Conservation (phyloP, 208 protist genomes). For the Wallacemonas sp. region DNA sequence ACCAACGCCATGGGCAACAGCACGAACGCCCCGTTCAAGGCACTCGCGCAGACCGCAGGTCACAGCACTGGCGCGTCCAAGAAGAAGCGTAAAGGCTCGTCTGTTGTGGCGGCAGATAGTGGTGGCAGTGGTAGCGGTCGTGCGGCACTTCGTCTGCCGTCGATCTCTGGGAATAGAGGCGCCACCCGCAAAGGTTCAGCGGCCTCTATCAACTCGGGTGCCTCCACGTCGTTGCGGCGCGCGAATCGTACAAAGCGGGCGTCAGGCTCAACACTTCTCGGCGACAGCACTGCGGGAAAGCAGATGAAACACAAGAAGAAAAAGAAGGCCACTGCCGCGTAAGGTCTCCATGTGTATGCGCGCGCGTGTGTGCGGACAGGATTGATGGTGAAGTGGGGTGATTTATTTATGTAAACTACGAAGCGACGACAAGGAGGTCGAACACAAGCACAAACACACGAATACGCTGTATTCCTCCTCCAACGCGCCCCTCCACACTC, state of each 20-base stretch:
- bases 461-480: too few species aligned
- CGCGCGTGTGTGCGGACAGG: neutral
- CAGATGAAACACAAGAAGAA: neutral
- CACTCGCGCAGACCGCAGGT: too few species aligned
- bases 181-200: neutral
- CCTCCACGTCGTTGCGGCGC: neutral
- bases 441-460: too few species aligned
- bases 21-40: neutral
- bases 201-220: neutral
- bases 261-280: slow-evolving; percentile 1
- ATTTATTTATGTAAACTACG: too few species aligned
- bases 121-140: too few species aligned
- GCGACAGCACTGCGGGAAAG: neutral
- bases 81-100: slow-evolving; percentile 12
- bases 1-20: too few species aligned
- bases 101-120: neutral
- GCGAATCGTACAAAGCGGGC: neutral
- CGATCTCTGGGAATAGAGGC: neutral
- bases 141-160: slow-evolving; percentile 5
- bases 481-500: too few species aligned
- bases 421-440: too few species aligned
- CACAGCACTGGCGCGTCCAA: too few species aligned
- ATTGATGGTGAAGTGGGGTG: too few species aligned
- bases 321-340: neutral
- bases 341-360: neutral